These are phyloP conservation scores for Malus domestica DNA, from an alignment of 306 rosid genomes.

Conservation along the genomic window DNA sequence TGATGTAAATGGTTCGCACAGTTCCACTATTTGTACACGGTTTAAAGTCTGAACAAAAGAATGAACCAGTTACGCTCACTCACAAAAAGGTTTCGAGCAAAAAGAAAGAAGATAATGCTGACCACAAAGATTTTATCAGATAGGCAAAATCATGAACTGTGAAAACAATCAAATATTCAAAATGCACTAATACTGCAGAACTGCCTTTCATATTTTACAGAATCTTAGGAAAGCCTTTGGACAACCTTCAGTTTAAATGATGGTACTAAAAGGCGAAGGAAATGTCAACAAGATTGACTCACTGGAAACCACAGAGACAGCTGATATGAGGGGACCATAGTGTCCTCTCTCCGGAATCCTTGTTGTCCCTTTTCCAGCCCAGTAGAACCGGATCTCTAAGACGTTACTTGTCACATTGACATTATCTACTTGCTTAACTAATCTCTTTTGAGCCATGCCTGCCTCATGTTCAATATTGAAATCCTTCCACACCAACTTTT, in stretches of 20 bases:
- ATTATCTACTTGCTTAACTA: conserved; percentile 20
- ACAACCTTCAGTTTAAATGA: not conserved
- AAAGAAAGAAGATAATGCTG: not conserved
- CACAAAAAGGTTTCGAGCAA: not conserved
- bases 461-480: conserved; percentile 50
- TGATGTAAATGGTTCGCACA: conserved; percentile 5
- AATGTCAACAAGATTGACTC: conserved; percentile 8
- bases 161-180: no score
- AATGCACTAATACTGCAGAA: no score
- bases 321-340: conserved; percentile 72
- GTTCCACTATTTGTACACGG: conserved; percentile 24
- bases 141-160: no score
- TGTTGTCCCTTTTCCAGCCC: conserved; percentile 54
- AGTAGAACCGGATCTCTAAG: conserved; percentile 56
- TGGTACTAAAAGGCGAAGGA: not conserved
- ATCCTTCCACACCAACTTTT: conserved; percentile 34
- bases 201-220: no score
- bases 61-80: not conserved
- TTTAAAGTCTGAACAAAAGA: conserved; percentile 24
- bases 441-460: conserved; percentile 28
- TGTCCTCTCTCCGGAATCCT: conserved; percentile 56
- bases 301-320: conserved; percentile 63
- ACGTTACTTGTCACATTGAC: conserved; percentile 34
- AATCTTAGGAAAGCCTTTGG: no score
- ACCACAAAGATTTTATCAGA: no score